Base-by-base conservation (phyloP, 768 basidiomycete genomes). In the Mycena belliarum region DNA sequence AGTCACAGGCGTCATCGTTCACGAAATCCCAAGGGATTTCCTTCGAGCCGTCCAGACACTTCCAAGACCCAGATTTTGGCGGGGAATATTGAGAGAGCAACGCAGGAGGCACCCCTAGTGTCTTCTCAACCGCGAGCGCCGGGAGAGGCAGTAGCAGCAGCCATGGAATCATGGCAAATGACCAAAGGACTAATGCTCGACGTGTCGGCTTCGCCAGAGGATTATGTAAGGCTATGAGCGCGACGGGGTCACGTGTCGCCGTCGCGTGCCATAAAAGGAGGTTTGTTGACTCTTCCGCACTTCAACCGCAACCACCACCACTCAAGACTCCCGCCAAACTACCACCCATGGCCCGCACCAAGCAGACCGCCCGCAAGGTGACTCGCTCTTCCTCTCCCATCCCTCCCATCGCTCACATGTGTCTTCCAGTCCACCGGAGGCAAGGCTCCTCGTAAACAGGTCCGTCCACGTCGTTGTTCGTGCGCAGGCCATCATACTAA, bases 1-100 rank as follows among this genome's bases (percentile, higher is more conserved):
- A 98, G 74, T 98, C 95, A 68, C 95, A 98, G 66, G 87, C 93
- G 72, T 98, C 94, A 68, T 98, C 93, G 70, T 98, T 97, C 24
- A 97, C 86, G 20, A 89, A 85, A 32, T 76, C 73, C 86, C 87
- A 93, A 2, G 87, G 75, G 61, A 98, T 92, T 60, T 83, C 79
- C 66, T 86, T 87, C 0, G 85, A 87, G 21, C 87, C 89, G 65
- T 95, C 88, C 58, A 96, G 73, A 73, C 94, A 97, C 60, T 75
- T 80, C 90, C 93, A 96, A 24, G 72, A 76, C 55, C 79, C 82
- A 23, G 80, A 77, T 50, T 72, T 74, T 7, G 76, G 71, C 14
- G 87, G 79, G 4, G 71, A 71, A 66, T 91, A 92, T 71, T 80
- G 82, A 12, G 80, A 68, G 14, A 82, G 64, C 8, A 87, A 70